Conservation (phyloP, 345 rosid species). For the Euphorbia peplus region DNA sequence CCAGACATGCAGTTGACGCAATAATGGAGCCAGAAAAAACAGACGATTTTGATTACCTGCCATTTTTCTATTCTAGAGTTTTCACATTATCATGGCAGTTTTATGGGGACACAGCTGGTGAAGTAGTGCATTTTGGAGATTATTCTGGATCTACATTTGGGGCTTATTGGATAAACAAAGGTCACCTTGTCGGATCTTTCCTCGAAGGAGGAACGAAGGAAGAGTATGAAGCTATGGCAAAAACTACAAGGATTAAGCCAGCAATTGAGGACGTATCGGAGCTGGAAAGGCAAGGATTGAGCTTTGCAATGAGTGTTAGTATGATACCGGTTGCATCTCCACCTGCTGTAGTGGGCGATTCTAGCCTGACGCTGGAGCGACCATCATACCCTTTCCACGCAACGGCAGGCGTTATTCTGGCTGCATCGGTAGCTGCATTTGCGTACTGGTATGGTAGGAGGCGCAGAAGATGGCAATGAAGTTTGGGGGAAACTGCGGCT, state of each 20-base stretch:
- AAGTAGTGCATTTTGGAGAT: constrained; percentile 84
- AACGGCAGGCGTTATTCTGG: constrained; percentile 63
- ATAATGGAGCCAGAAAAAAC: constrained; percentile 77
- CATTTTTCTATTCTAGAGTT: constrained; percentile 91
- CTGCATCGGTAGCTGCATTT: constrained; percentile 80
- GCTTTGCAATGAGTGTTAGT: constrained; percentile 56
- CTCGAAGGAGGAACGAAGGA: constrained; percentile 93
- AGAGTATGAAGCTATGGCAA: constrained; percentile 82
- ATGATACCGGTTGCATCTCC: constrained; percentile 33
- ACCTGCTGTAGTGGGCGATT: constrained; percentile 17
- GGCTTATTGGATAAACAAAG: constrained; percentile 84
- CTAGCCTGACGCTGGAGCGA: constrained; percentile 46
- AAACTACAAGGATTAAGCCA: constrained; percentile 63
- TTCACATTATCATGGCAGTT: constrained; percentile 88
- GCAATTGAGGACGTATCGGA: constrained; percentile 49
- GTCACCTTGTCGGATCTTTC: constrained; percentile 82
- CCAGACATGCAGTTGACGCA: constrained; percentile 67
- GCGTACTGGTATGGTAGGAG: constrained; percentile 90
- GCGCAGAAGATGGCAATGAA: constrained; percentile 73
- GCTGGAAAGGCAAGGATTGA: constrained; percentile 61
- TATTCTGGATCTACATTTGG: constrained; percentile 64
- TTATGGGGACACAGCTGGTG: constrained; percentile 85
- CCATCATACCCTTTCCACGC: constrained; percentile 63
- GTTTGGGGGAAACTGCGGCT: background rate
- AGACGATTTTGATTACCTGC: constrained; percentile 70